A percentile compares a stretch with the other conserved stretches of the same genome.
These are phyloP conservation scores for Chalaropsis ovoidea DNA, from an alignment of 2,329 filamentous ascomycete species.

Conservation along the genomic window DNA sequence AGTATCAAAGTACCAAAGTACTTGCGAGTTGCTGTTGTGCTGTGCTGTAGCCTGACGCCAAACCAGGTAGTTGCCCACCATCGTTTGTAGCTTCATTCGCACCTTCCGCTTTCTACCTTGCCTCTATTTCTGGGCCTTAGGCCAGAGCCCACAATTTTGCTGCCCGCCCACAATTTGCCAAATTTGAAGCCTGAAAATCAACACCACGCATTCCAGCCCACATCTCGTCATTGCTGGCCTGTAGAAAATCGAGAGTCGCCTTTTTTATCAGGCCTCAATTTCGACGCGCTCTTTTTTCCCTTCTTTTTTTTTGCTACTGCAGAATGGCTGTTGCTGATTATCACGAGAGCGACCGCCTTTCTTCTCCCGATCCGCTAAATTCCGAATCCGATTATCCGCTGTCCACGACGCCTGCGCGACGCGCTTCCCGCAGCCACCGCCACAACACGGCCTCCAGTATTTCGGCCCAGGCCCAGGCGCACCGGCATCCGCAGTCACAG, in stretches of 20 bases:
- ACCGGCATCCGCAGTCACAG: background rate
- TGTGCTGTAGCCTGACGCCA: no score
- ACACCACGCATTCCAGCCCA: conserved; percentile 12
- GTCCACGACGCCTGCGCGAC: conserved; percentile 15
- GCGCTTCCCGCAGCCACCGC: conserved; percentile 12
- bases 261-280: conserved; percentile 11
- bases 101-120: background rate
- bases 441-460: background rate
- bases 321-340: conserved; percentile 11
- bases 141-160: background rate
- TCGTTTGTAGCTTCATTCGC: background rate
- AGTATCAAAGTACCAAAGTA: background rate
- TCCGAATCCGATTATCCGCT: conserved; percentile 19
- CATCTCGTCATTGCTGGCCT: background rate
- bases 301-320: background rate
- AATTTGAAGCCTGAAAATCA: conserved; percentile 11
- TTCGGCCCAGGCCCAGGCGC: background rate
- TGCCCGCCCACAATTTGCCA: conserved; percentile 11
- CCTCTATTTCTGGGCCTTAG: background rate
- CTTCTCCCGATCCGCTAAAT: conserved; percentile 24
- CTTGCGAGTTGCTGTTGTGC: no score
- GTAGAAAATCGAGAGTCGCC: background rate
- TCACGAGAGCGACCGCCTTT: conserved; percentile 10
- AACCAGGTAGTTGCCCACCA: no score
- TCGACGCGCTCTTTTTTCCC: background rate